Conservation (phyloP, 306 rosid species). For the Gastrolobium villosum region DNA sequence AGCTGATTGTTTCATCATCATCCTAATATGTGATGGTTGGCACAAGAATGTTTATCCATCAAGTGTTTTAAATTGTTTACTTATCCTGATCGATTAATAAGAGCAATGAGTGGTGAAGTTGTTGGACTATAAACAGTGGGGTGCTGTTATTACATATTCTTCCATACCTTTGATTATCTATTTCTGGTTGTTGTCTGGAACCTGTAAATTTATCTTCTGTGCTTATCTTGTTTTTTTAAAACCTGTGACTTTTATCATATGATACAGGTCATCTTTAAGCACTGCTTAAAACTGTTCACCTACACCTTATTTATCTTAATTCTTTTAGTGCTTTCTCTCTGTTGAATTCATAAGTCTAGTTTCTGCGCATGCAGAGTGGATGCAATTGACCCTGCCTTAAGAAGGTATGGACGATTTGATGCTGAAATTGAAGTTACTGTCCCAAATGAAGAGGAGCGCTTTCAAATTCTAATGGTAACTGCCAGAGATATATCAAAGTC, state of each 20-base stretch:
- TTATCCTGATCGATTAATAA: conserved; percentile 9
- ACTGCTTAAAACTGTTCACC: background rate
- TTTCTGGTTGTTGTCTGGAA: background rate
- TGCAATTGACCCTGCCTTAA: conserved; percentile 89
- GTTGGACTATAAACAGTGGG: background rate
- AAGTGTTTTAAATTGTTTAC: background rate
- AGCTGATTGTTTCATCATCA: background rate
- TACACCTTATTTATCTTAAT: conserved; percentile 34
- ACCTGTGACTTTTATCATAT: conserved; percentile 11
- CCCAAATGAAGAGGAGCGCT: conserved; percentile 83
- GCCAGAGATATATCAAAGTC: conserved; percentile 1
- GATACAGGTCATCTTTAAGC: conserved; percentile 11
- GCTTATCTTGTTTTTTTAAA: conserved; percentile 26
- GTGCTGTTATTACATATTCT: background rate
- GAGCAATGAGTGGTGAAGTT: background rate
- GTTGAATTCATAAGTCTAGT: conserved; percentile 36
- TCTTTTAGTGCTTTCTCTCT: conserved; percentile 17
- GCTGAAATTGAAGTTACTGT: conserved; percentile 87
- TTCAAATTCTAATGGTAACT: conserved; percentile 85
- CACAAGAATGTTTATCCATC: background rate
- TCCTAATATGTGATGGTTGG: background rate
- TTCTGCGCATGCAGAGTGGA: conserved; percentile 64
- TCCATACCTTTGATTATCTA: conserved; percentile 7
- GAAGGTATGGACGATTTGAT: conserved; percentile 94
- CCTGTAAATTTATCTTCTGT: conserved; percentile 27